Evolutionary conservation across 2,329 filamentous ascomycete genomes (phyloP).

Genomic region (Ophiostoma piceae): DNA sequence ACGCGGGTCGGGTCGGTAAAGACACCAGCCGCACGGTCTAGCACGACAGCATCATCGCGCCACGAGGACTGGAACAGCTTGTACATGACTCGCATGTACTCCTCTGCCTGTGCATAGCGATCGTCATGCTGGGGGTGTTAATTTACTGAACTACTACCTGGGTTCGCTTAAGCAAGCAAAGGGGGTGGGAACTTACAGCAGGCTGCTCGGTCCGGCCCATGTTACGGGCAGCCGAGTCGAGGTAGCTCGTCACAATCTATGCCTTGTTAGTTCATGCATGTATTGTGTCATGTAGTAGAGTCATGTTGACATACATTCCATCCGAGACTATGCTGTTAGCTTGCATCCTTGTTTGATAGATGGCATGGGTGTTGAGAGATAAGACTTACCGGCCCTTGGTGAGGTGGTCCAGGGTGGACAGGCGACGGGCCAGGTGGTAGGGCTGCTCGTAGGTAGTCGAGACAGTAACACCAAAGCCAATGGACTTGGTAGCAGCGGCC

Average conservation of each 20-base stretch:
- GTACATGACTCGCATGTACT: constrained; percentile 29
- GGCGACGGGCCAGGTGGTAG: constrained; percentile 25
- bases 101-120: constrained; percentile 29
- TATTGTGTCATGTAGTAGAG: background rate
- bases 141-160: background rate
- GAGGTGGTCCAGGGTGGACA: constrained; percentile 27
- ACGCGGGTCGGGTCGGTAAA: constrained; percentile 25
- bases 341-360: background rate
- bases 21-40: constrained; percentile 18
- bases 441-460: constrained; percentile 27
- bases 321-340: constrained; percentile 10
- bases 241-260: constrained; percentile 28
- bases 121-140: constrained; percentile 27
- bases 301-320: constrained; percentile 13
- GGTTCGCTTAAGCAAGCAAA: background rate
- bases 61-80: constrained; percentile 27
- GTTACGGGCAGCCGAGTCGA: constrained; percentile 26
- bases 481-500: constrained; percentile 26
- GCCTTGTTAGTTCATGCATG: constrained; percentile 11
- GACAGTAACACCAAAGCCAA: constrained; percentile 27
- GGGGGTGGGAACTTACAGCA: constrained; percentile 4
- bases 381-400: constrained; percentile 14
- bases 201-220: constrained; percentile 25
- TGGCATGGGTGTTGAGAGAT: background rate
- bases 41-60: constrained; percentile 25